These are phyloP conservation scores for Ailanthus altissimus DNA, from an alignment of 345 rosid genomes.

Conservation along the genomic window DNA sequence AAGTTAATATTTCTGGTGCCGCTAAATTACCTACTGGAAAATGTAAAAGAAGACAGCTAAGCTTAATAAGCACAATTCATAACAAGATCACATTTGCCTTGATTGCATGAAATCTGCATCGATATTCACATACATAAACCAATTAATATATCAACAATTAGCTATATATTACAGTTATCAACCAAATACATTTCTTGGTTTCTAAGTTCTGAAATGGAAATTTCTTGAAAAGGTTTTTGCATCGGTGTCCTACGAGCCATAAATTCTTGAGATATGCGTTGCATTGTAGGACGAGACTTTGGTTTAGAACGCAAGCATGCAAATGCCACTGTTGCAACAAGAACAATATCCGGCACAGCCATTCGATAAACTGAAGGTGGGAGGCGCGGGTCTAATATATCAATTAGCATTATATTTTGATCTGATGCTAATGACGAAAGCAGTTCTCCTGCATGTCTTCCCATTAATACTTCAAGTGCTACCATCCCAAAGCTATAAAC, in stretches of 20 bases:
- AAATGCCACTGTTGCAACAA: not conserved
- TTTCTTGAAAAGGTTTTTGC: not conserved
- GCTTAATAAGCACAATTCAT: no score
- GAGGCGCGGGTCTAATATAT: slow-evolving; percentile 18
- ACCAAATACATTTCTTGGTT: not conserved
- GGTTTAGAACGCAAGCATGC: slow-evolving; percentile 16
- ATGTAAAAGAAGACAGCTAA: no score
- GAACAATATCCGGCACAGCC: not conserved
- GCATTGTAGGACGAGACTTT: slow-evolving; percentile 20
- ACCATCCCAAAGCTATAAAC: not conserved
- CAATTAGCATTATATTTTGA: slow-evolving; percentile 1
- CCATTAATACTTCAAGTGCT: slow-evolving; percentile 2
- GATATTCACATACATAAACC: no score
- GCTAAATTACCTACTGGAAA: no score
- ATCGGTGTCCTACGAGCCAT: not conserved
- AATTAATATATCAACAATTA: no score
- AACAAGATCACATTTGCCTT: no score
- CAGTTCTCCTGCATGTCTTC: slow-evolving; percentile 29
- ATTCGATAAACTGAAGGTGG: not conserved
- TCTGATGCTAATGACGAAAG: not conserved
- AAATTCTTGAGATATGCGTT: not conserved
- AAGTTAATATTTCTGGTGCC: no score
- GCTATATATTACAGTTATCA: not conserved
- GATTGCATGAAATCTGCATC: no score
- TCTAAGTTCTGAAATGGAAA: not conserved